A percentile compares a stretch with the other conserved stretches of the same genome.
These are phyloP conservation scores for Corynascus novoguineensis DNA, from an alignment of 495 filamentous ascomycete genomes.

Conservation along the genomic window DNA sequence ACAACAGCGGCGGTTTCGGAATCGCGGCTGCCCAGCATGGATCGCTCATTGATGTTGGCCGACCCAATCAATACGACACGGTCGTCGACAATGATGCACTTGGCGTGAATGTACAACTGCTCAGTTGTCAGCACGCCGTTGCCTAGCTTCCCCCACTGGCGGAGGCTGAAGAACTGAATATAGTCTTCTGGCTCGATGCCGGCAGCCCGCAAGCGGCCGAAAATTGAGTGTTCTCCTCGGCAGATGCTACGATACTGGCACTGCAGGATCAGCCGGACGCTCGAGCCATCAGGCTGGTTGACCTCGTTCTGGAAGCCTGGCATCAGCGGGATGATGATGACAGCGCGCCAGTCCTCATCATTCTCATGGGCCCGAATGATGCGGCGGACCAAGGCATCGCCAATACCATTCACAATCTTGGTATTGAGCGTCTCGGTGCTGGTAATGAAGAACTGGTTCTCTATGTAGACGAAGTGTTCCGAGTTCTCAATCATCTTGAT, in stretches of 20 bases:
- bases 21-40: conserved; percentile 86
- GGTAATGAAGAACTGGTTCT: conserved; percentile 98
- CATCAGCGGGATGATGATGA: conserved; percentile 92
- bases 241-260: conserved; percentile 98
- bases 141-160: conserved; percentile 90
- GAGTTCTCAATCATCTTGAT: conserved; percentile 89
- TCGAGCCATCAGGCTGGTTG: conserved; percentile 86
- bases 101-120: conserved; percentile 97
- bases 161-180: conserved; percentile 88
- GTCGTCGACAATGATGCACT: conserved; percentile 95
- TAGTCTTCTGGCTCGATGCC: conserved; percentile 96
- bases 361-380: conserved; percentile 80
- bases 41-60: conserved; percentile 98
- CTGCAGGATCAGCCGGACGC: conserved; percentile 92
- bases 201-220: conserved; percentile 70
- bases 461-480: conserved; percentile 97
- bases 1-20: conserved; percentile 90
- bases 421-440: conserved; percentile 83
- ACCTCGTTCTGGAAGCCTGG: conserved; percentile 98
- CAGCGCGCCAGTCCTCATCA: conserved; percentile 87
- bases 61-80: conserved; percentile 91
- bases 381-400: conserved; percentile 89
- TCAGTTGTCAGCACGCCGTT: conserved; percentile 81
- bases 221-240: conserved; percentile 88
- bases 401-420: conserved; percentile 87